phyloP scores from a whole-genome alignment of 169 alveolate genomes.

The Eimeria brunetti region DNA sequence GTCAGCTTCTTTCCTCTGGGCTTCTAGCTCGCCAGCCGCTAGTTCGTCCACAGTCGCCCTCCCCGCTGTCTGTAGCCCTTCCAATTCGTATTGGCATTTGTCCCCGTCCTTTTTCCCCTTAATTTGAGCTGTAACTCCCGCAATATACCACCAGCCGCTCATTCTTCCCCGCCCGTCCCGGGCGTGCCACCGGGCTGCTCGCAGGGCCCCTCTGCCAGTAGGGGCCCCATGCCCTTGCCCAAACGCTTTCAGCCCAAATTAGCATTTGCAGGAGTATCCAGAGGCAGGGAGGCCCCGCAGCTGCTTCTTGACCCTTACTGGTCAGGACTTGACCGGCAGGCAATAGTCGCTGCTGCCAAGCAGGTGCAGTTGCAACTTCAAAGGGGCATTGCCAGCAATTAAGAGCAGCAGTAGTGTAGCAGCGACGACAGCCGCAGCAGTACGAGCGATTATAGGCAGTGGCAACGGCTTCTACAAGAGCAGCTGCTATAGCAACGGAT shows the following conservation, averaged over 20 bases:
- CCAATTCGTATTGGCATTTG: not conserved
- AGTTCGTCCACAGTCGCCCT: conserved; percentile 27
- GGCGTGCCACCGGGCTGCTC: conserved; percentile 46
- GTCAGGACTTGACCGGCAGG: not conserved
- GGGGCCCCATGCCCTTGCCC: conserved; percentile 8
- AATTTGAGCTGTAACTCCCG: not conserved
- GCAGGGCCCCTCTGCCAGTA: conserved; percentile 24
- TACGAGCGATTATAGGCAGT: not conserved
- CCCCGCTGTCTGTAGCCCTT: conserved; percentile 25
- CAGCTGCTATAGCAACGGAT: not conserved
- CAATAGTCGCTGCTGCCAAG: not conserved
- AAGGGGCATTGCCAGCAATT: not conserved
- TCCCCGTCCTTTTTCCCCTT: not conserved
- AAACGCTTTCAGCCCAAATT: not conserved
- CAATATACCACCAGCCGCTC: not conserved
- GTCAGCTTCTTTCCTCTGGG: conserved; percentile 26
- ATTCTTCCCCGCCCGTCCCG: not conserved
- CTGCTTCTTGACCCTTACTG: not conserved
- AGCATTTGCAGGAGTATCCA: conserved; percentile 23
- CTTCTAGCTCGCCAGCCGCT: conserved; percentile 43
- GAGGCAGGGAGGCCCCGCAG: not conserved
- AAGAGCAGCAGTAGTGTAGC: conserved; percentile 1
- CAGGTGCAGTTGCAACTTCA: not conserved
- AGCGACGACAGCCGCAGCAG: not conserved
- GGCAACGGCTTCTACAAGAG: not conserved